Conservation (phyloP, 2,329 filamentous ascomycete genomes). For the Pleurostoma richardsiae region DNA sequence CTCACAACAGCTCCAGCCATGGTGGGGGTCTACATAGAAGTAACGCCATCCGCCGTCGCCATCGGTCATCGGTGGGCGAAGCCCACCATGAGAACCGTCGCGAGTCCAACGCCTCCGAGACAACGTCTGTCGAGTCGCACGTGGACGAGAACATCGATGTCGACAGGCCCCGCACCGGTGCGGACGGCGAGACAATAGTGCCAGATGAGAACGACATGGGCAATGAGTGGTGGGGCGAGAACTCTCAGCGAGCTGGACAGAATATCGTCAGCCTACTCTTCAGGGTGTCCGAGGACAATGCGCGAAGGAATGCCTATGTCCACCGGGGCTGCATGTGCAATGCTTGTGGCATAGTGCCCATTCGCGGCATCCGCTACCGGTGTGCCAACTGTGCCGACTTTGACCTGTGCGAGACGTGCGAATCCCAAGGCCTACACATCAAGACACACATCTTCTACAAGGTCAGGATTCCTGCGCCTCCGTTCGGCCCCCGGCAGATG, state of each 20-base stretch:
- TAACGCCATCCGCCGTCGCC: conserved; percentile 55
- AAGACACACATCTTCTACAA: conserved; percentile 98
- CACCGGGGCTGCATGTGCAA: conserved; percentile 93
- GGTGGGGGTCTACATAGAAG: conserved; percentile 53
- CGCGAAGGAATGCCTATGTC: conserved; percentile 79
- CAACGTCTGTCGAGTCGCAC: conserved; percentile 29
- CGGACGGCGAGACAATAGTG: conserved; percentile 22
- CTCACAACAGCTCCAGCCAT: conserved; percentile 15
- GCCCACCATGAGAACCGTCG: conserved; percentile 13
- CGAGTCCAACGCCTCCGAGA: conserved; percentile 32
- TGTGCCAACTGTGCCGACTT: conserved; percentile 96
- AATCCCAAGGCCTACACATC: conserved; percentile 70
- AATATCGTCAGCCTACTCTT: conserved; percentile 84
- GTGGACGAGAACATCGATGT: conserved; percentile 34
- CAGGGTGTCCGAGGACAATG: conserved; percentile 89
- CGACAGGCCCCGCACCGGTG: conserved; percentile 11
- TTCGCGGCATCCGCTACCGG: conserved; percentile 86
- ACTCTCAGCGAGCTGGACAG: conserved; percentile 55
- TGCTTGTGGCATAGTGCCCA: conserved; percentile 79
- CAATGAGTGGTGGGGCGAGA: conserved; percentile 50
- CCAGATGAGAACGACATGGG: conserved; percentile 30
- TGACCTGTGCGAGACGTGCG: conserved; percentile 91
- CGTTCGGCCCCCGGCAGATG: conserved; percentile 74
- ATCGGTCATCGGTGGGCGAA: conserved; percentile 8
- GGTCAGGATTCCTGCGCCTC: conserved; percentile 82